A percentile compares a stretch with the other conserved stretches of the same genome.
These are phyloP conservation scores for Pseudevernia furfuracea DNA, from an alignment of 495 filamentous ascomycete genomes.

Conservation along the genomic window DNA sequence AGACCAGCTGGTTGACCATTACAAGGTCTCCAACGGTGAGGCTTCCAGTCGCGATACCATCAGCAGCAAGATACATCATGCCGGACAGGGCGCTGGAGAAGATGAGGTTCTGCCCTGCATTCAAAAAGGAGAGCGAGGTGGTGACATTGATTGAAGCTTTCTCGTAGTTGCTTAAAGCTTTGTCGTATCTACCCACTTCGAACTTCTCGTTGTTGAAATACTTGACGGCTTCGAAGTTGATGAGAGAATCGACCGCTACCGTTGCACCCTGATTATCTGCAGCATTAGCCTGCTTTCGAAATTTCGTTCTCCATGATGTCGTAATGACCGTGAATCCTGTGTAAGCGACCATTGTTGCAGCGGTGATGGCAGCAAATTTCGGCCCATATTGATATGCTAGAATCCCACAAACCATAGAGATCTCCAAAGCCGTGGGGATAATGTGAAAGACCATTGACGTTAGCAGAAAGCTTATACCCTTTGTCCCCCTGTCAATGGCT, in stretches of 20 bases:
- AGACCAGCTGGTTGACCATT: constrained; percentile 97
- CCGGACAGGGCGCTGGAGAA: constrained; percentile 87
- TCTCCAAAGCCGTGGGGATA: constrained; percentile 87
- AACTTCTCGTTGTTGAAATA: constrained; percentile 99
- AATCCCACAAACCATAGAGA: constrained; percentile 89
- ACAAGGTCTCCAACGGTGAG: constrained; percentile 95
- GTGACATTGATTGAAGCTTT: constrained; percentile 93
- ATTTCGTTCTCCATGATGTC: constrained; percentile 94
- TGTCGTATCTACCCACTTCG: constrained; percentile 84
- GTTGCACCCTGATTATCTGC: constrained; percentile 94
- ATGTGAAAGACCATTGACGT: constrained; percentile 99
- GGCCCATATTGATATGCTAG: constrained; percentile 86
- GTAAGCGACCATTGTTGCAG: constrained; percentile 84
- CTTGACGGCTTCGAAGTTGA: constrained; percentile 98
- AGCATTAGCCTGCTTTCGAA: constrained; percentile 86
- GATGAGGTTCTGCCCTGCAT: constrained; percentile 97
- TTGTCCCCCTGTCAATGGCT: constrained; percentile 93
- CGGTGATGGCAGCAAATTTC: constrained; percentile 87
- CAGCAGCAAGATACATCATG: constrained; percentile 97
- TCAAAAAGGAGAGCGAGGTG: constrained; percentile 84
- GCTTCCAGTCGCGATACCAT: constrained; percentile 72
- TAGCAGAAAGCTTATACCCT: constrained; percentile 92
- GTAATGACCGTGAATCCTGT: constrained; percentile 91
- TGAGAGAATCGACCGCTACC: constrained; percentile 89
- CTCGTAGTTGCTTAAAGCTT: constrained; percentile 78